Base-by-base conservation (phyloP, 2,329 filamentous ascomycete genomes). In the Cercospora citrullina region DNA sequence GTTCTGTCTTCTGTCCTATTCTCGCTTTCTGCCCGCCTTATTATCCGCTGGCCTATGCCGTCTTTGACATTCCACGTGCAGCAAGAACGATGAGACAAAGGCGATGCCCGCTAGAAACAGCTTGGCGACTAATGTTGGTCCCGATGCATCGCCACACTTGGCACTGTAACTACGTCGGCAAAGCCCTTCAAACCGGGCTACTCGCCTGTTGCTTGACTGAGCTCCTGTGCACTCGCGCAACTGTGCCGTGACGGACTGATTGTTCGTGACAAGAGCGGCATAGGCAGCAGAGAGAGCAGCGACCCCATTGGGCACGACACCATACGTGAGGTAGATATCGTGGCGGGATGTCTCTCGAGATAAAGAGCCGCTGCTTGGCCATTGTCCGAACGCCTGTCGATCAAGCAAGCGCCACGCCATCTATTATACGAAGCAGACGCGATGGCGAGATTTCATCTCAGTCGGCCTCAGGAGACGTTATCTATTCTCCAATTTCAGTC, bases 111-210 rank as follows among this genome's bases (percentile, higher is more conserved):
- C 48, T 9, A 28, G 23, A 55, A 48, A 18, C 48, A 55, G 48
- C 55, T 59, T 59, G 55, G 55, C 55, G 31, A 33, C 28, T 31
- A 8, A 59, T 9, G 30, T 59, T 36, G 30, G 31, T 36, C 28
- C 16, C 30, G 55, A 21, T 59, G 55, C 55, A 59, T 59, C 55
- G 55, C 55, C 55, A 59, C 55, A 18, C 55, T 59, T 59, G 55
- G 55, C 55, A 58, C 16, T 14, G 21, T 51, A 4, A 51, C 45
- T 23, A 51, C 45, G 45, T 26, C 45, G 45, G 45, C 45, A 28
- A 36, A 36, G 18, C 55, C 55, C n/a, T 59, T 59, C 28, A 26
- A 59, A 55, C 48, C 48, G 12, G 48, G 30, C 21, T 53, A 28
- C 48, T 53, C 23, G 48, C 48, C 23, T 30, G 48, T 18, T 55